Base-by-base conservation (phyloP, 2,329 filamentous ascomycete species). In the Botryotinia globosa region DNA sequence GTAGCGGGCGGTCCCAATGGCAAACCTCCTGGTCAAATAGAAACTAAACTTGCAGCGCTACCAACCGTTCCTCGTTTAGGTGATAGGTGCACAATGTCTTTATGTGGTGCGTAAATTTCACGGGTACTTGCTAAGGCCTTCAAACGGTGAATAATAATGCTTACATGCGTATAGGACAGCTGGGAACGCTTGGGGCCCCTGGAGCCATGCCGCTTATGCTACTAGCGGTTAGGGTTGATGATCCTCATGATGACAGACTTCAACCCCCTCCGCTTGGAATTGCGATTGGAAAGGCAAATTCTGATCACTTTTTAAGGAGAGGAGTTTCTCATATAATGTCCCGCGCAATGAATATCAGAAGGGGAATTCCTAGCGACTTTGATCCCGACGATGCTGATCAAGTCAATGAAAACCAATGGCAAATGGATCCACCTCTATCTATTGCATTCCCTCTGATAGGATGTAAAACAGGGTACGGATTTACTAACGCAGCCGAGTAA, bases 381-480 rank as follows among this genome's bases (percentile, higher is more conserved):
- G 20, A 25, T 25, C 18, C 20, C 10, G 37, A 12, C 56, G n/a
- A 34, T 59, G 2, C 5, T 5, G 25, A 63, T 5, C 25, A 39
- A n/a, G 14, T 32, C 4, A n/a, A 45, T 44, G 61, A 5, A 32
- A 6, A 32, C 8, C 18, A 16, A 45, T 64, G 61, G 61, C 42
- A 20, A 42, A 29, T 45, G 18, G 3, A 3, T 1, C 9, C 39
- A 25, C 61, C 61, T 18, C 1, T 6, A 22, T 32, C 61, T 32
- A 64, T 64, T 45, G 61, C 61, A 12, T 44, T 64, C 29, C 61
- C 61, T 44, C 42, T 64, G 16, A 32, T 64, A 20, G 61, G 61
- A 45, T 32, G 18, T 25, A 45, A n/a, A 37, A 44, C 61, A 20
- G 61, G 61, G 16, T 22, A 45, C 9, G 61, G 61, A 16, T 44